Evolutionary conservation across 164 flowering plant species (phyloP), one percentile per base, ranked within the genome.

Genomic region (Sedum album): DNA sequence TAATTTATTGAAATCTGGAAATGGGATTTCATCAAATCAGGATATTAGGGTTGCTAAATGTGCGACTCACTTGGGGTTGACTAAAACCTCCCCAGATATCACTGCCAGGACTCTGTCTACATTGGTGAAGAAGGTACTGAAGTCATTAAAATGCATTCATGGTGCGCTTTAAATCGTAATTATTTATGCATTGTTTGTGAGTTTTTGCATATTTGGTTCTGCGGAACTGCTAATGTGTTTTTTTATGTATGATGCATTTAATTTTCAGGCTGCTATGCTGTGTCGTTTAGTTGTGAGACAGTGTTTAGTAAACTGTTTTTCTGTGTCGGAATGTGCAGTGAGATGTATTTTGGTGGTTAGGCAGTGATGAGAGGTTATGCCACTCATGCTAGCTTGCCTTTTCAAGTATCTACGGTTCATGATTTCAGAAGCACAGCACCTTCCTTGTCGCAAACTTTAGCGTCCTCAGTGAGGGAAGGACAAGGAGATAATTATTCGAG

Each of bases 391-490:
- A 33, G 15, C 38, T 65, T 77, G 28, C 35, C 17, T 31, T 60
- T 25, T 21, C 76, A 70, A 36, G 67, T 51, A 21, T 55, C 36
- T 31, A 33, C 18, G 25, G 75, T 14, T 14, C 21, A 33, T 74
- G 71, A 53, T 28, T 38, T 57, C 28, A 49, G 38, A 21, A 36
- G 65, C 18, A 48, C 15, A 9, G 48, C 4, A 36, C 68, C 75
- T 61, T 73, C 28, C 60, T 71, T 63, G 53, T 68, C 69, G 30
- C 78, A 84, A 71, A 73, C 77, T 30, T 76, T 81, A 76, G 75
- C 86, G 35, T 82, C 84, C 64, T 71, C 68, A 65, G 61, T 84
- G 69, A 75, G 83, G 23, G 48, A 44, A 15, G 48, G 48, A 44
- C 15, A 44, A 44, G 48, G 61, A 66, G 33, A 71, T 71, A 74